Percentiles rank a stretch among this genome's conserved stretches.
phyloP scores from a whole-genome alignment of 164 flowering plant genomes.

The Annona cherimola region DNA sequence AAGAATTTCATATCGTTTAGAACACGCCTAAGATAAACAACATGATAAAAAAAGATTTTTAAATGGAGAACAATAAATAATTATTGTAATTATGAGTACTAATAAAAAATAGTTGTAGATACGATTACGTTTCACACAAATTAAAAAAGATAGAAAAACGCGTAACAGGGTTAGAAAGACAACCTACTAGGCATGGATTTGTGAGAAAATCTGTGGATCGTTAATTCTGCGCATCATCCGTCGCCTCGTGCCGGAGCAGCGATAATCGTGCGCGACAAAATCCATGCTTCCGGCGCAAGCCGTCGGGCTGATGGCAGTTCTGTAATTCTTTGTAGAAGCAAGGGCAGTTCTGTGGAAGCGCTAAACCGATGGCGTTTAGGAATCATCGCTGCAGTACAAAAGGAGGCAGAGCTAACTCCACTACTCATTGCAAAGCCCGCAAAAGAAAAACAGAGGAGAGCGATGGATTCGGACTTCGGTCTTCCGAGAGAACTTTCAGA shows the following conservation, averaged over 20 bases:
- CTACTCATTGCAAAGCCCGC: conserved; percentile 1
- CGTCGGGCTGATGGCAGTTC: background rate
- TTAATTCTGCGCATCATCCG: background rate
- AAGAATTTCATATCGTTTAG: too few species aligned
- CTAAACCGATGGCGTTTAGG: conserved; percentile 16
- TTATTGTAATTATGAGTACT: too few species aligned
- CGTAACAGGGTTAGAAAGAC: too few species aligned
- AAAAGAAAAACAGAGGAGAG: background rate
- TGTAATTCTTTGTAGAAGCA: background rate
- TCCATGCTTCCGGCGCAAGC: background rate
- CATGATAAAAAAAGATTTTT: too few species aligned
- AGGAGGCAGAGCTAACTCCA: background rate
- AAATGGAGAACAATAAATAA: too few species aligned
- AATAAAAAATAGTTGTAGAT: too few species aligned
- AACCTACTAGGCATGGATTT: too few species aligned
- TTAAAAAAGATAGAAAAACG: too few species aligned
- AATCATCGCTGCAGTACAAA: conserved; percentile 9
- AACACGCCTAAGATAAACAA: too few species aligned
- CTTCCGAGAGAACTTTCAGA: conserved; percentile 83
- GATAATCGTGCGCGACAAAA: background rate
- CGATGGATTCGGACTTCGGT: conserved; percentile 94
- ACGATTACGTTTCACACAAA: too few species aligned
- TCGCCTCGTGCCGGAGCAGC: background rate
- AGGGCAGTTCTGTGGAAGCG: background rate
- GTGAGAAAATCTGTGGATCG: too few species aligned